Evolutionary conservation across 768 basidiomycete genomes (phyloP).

Genomic region (Pleurotus tuoliensis): DNA sequence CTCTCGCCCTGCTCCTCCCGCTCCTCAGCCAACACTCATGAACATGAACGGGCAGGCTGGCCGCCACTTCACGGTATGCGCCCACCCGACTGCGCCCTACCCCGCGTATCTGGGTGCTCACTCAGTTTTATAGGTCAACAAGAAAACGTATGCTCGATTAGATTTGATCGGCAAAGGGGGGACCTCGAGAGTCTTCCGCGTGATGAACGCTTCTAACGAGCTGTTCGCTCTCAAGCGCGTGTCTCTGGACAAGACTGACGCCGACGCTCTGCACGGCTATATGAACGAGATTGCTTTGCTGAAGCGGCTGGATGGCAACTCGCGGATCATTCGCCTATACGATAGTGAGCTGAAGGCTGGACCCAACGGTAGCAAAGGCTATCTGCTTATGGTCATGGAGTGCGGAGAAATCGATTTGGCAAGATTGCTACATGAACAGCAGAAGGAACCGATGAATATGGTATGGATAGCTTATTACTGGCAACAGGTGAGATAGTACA

Average conservation of each 20-base stretch:
- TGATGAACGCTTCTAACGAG: slow-evolving; percentile 70
- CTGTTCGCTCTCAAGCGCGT: slow-evolving; percentile 93
- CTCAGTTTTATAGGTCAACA: slow-evolving; percentile 57
- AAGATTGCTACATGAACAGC: slow-evolving; percentile 76
- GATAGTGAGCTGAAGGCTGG: slow-evolving; percentile 84
- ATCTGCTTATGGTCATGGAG: slow-evolving; percentile 90
- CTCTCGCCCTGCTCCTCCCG: slow-evolving; percentile 31
- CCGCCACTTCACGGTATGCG: slow-evolving; percentile 38
- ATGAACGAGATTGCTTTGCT: slow-evolving; percentile 95
- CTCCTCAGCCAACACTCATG: slow-evolving; percentile 21
- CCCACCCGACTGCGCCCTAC: slow-evolving; percentile 9
- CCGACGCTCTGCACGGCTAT: slow-evolving; percentile 87
- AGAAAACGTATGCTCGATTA: slow-evolving; percentile 76
- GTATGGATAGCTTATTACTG: slow-evolving; percentile 95
- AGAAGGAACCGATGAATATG: slow-evolving; percentile 83
- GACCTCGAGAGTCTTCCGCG: slow-evolving; percentile 92
- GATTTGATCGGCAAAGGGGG: slow-evolving; percentile 93
- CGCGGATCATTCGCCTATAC: slow-evolving; percentile 84
- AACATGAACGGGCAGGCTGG: slow-evolving; percentile 27
- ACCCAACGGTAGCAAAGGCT: slow-evolving; percentile 66
- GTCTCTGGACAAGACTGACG: slow-evolving; percentile 82
- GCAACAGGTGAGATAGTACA: slow-evolving; percentile 75
- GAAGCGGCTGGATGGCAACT: slow-evolving; percentile 91
- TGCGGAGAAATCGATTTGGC: slow-evolving; percentile 94
- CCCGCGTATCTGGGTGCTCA: not conserved